Base-by-base conservation (phyloP, 2,329 filamentous ascomycete species). In the Aspergillus alliaceus region DNA sequence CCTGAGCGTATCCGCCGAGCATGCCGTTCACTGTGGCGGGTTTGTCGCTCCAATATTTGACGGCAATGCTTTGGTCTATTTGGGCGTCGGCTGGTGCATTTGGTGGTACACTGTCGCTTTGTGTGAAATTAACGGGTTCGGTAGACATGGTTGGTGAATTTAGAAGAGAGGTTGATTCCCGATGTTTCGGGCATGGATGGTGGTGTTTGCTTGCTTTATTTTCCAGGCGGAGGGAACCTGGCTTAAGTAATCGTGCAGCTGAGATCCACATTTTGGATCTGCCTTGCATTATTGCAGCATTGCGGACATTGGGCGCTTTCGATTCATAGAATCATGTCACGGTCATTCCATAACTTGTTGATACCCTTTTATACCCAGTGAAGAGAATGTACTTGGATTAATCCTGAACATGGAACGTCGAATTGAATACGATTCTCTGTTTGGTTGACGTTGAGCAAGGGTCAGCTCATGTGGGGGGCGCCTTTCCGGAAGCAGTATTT, bases 1-100 rank as follows among this genome's bases (percentile, higher is more conserved):
- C 82, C 70, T 86, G 80, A 2, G 84, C 84, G 79, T 73, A 91
- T 58, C 84, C 89, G 60, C 90, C 91, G 1, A 96, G 86, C 87
- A 59, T 57, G 44, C 50, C 64, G 66, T 88, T 83, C 55, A 83
- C 78, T 57, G 82, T 70, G 25, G 72, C 61, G 37, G 67, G 58
- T 40, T 71, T 64, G 24, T 61, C 57, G 37, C 64, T 66, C 75
- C 76, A 72, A 67, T 75, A 73, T 50, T 65, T 62, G 44, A 77
- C 63, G 12, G 75, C 69, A 25, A 67, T 66, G n/a, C 71, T 64
- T 50, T 70, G 68, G 46, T 75, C 63, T 54, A 78, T 77, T 59
- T 48, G 53, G n/a, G 59, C 50, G 42, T 65, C 63, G 1, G 48
- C 42, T 0, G 37, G 65, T 61, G 14, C 0, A 0, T 22, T 0